Percentiles rank a stretch among this genome's conserved stretches.
Evolutionary conservation across 2,329 filamentous ascomycete genomes (phyloP).

Genomic region (Macroventuria anomochaeta): DNA sequence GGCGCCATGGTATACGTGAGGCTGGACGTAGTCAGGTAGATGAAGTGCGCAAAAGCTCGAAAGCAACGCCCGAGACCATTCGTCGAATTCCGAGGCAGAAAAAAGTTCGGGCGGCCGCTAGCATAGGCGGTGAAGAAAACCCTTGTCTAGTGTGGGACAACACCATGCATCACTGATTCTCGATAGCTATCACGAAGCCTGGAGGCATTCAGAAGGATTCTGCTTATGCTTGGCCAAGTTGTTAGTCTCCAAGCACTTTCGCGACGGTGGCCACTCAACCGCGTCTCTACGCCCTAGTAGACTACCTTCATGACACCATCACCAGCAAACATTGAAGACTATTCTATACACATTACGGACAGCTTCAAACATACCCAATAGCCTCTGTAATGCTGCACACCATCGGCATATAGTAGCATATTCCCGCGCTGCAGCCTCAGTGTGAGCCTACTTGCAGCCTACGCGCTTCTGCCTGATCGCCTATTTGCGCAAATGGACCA

Average conservation of each 20-base stretch:
- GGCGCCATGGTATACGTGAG: conserved; percentile 37
- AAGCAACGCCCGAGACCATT: not conserved
- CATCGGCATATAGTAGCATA: not conserved
- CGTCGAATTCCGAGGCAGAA: conserved; percentile 25
- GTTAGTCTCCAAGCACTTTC: no score
- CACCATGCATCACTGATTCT: not conserved
- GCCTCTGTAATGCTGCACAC: no score
- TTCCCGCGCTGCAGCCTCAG: conserved; percentile 3
- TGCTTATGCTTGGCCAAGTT: not conserved
- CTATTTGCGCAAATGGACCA: not conserved
- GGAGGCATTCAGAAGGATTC: not conserved
- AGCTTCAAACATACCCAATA: not conserved
- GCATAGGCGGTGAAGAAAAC: conserved; percentile 11
- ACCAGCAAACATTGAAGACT: no score
- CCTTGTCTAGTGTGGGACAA: conserved; percentile 3
- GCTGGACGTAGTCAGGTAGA: not conserved
- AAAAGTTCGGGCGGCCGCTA: conserved; percentile 24
- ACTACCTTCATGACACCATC: no score
- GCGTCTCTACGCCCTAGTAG: no score
- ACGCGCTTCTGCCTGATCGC: conserved; percentile 15
- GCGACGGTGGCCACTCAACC: not conserved
- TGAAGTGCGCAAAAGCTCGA: conserved; percentile 9
- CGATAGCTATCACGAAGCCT: not conserved
- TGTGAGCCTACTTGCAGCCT: conserved; percentile 5
- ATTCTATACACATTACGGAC: not conserved